These are phyloP conservation scores for Stromatinia cepivora DNA, from an alignment of 2,329 filamentous ascomycete genomes.

Conservation along the genomic window DNA sequence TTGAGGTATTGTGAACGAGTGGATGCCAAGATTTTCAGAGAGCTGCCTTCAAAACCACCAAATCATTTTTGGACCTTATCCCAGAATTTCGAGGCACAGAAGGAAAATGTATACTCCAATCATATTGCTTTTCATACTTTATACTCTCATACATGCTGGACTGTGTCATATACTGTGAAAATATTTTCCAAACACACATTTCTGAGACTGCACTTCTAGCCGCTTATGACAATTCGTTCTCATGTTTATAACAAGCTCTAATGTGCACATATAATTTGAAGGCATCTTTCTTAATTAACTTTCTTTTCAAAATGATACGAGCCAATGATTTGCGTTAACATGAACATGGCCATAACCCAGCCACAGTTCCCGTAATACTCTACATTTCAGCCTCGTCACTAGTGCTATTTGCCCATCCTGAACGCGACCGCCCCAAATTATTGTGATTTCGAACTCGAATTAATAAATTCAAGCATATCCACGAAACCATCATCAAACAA, in stretches of 20 bases:
- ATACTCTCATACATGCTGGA: neutral
- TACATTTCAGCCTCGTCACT: constrained; percentile 24
- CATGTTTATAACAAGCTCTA: neutral
- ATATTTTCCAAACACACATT: neutral
- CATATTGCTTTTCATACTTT: neutral
- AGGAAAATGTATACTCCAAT: neutral
- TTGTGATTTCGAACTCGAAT: constrained; percentile 2
- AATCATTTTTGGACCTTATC: neutral
- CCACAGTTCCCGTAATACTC: neutral
- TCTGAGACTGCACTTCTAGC: no score
- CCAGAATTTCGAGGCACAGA: neutral
- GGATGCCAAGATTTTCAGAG: neutral
- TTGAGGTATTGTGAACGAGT: neutral
- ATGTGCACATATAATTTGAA: neutral
- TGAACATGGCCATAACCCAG: neutral
- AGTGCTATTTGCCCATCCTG: constrained; percentile 16
- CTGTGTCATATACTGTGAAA: neutral
- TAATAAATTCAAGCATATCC: constrained; percentile 1
- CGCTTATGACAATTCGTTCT: neutral
- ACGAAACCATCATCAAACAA: constrained; percentile 11
- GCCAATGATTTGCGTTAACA: neutral
- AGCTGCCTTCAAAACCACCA: neutral
- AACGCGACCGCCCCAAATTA: constrained; percentile 22
- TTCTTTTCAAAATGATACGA: neutral
- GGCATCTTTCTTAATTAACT: neutral